These are phyloP conservation scores for Epithele typhae DNA, from an alignment of 768 basidiomycete genomes.

Conservation along the genomic window DNA sequence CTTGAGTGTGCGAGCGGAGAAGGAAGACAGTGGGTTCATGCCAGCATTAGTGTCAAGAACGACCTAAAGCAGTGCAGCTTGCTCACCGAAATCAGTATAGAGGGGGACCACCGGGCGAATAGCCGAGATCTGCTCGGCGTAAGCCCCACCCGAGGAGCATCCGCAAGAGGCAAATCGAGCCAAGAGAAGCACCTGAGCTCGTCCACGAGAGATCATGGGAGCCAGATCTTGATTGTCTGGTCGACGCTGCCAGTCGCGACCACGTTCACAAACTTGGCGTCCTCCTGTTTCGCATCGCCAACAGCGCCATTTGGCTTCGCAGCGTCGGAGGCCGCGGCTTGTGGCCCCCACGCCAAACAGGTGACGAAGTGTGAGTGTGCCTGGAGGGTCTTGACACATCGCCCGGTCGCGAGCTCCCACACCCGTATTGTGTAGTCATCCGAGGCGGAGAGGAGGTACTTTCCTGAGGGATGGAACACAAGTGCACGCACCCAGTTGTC, in stretches of 20 bases:
- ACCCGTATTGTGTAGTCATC: slow-evolving; percentile 57
- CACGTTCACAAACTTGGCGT: slow-evolving; percentile 49
- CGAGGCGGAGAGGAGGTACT: slow-evolving; percentile 50
- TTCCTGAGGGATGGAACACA: slow-evolving; percentile 55
- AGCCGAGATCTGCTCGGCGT: too few species aligned
- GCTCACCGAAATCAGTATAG: too few species aligned
- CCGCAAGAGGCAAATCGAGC: too few species aligned
- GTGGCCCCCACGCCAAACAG: slow-evolving; percentile 17
- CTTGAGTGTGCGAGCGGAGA: too few species aligned
- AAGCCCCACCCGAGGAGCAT: too few species aligned
- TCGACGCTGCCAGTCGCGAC: slow-evolving; percentile 20
- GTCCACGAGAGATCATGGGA: slow-evolving; percentile 9
- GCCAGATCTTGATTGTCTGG: slow-evolving; percentile 23
- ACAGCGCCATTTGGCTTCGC: slow-evolving; percentile 45
- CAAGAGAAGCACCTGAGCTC: background rate
- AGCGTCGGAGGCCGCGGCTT: slow-evolving; percentile 5
- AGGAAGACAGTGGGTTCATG: too few species aligned
- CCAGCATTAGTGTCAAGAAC: too few species aligned
- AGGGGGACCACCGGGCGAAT: too few species aligned
- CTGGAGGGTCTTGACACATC: slow-evolving; percentile 75
- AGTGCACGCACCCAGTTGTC: slow-evolving; percentile 58
- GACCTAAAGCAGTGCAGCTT: too few species aligned
- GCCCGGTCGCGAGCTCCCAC: slow-evolving; percentile 53
- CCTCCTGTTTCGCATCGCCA: slow-evolving; percentile 30
- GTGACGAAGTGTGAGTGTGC: slow-evolving; percentile 18